A percentile compares a stretch with the other conserved stretches of the same genome.
phyloP scores from a whole-genome alignment of 108 stramenopile species.

The Fragilaria radians region DNA sequence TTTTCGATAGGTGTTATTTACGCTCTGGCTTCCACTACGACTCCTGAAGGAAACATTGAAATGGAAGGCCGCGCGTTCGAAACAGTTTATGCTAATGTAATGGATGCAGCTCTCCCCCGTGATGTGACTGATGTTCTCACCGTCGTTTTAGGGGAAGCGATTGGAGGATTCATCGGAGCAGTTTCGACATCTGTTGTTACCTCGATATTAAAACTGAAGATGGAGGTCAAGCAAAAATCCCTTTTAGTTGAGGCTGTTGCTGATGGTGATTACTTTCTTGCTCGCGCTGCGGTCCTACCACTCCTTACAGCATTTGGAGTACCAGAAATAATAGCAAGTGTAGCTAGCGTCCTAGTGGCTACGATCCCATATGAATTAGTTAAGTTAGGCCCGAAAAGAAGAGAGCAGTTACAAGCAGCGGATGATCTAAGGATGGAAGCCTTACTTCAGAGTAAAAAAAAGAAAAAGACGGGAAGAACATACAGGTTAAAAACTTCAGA shows the following conservation, averaged over 20 bases:
- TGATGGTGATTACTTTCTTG: conserved; percentile 76
- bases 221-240: conserved; percentile 4
- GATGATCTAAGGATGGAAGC: conserved; percentile 31
- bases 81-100: conserved; percentile 34
- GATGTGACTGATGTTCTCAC: conserved; percentile 58
- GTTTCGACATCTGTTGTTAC: conserved; percentile 19
- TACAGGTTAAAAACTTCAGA: conserved; percentile 11
- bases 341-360: conserved; percentile 49
- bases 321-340: conserved; percentile 40
- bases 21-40: conserved; percentile 22
- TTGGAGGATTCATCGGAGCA: conserved; percentile 60
- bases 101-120: conserved; percentile 44
- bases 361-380: conserved; percentile 59
- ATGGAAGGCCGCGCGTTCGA: conserved; percentile 10
- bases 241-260: conserved; percentile 51
- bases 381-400: conserved; percentile 27
- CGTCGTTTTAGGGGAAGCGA: conserved; percentile 62
- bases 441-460: conserved; percentile 38
- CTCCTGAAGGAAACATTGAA: conserved; percentile 3
- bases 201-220: not conserved
- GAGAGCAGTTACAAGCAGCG: conserved; percentile 26
- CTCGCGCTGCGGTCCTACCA: conserved; percentile 46
- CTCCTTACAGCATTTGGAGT: conserved; percentile 54
- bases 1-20: conserved; percentile 32
- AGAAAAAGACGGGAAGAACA: not conserved